These are phyloP conservation scores for Lathyrus aphaca DNA, from an alignment of 306 rosid species.

Conservation along the genomic window DNA sequence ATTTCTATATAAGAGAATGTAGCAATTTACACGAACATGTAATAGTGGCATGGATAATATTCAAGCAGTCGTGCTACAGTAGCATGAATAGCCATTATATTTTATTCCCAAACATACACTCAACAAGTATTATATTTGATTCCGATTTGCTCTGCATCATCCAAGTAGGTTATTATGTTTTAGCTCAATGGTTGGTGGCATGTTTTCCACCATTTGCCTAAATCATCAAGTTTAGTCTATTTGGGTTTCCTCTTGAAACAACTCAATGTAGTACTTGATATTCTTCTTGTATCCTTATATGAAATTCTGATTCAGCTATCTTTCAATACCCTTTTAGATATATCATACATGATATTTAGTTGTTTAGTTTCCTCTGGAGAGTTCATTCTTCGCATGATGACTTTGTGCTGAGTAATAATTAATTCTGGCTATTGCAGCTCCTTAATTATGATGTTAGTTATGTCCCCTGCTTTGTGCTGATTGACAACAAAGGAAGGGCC, in stretches of 20 bases:
- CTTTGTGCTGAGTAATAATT: conserved; percentile 28
- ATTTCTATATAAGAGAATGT: neutral
- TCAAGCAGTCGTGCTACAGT: neutral
- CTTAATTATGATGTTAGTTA: conserved; percentile 81
- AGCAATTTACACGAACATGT: neutral
- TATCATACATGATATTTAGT: neutral
- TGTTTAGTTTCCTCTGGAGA: no score
- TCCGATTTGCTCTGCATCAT: neutral
- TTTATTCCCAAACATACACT: neutral
- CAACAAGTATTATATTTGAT: neutral
- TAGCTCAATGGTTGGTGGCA: neutral
- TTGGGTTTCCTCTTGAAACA: neutral
- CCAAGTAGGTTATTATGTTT: neutral
- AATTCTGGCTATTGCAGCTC: conserved; percentile 56
- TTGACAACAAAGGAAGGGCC: conserved; percentile 82
- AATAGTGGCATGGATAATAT: neutral
- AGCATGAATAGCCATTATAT: neutral
- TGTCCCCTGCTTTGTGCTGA: conserved; percentile 87
- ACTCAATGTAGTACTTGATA: conserved; percentile 1
- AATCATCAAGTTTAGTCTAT: neutral
- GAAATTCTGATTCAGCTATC: neutral
- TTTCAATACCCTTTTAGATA: neutral
- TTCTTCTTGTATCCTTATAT: neutral
- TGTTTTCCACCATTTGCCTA: neutral
- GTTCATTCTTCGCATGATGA: conserved; percentile 8